Base-by-base conservation (phyloP, 257 asterid genomes). In the Gardenia jasminoides region DNA sequence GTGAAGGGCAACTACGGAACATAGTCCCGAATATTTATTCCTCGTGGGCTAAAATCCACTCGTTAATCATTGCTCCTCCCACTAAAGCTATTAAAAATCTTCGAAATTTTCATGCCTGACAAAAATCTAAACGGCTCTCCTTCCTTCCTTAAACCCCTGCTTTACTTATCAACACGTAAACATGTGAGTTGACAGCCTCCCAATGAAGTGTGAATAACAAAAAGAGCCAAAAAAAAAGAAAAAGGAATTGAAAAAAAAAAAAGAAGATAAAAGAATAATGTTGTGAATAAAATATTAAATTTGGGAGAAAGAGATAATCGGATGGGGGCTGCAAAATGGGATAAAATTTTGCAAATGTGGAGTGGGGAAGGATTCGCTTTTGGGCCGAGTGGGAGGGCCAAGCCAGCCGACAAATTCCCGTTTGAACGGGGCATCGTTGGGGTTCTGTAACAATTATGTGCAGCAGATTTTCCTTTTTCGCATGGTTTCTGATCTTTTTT, bases 1-100 rank as follows among this genome's bases (percentile, higher is more conserved):
- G 69, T 85, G 88, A 77, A 83, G 78, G 87, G 88, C 91, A 85
- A 81, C 79, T 74, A 74, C 71, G 86, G 87, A 80, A 80, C 87
- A 83, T 26, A 75, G 22, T 72, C 82, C 84, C 84, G 79, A 83
- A 67, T 47, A 58, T 74, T 75, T 54, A 66, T 67, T 76, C 80
- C 82, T 83, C 84, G 58, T 76, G 78, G 70, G 41, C 82, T 66
- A 74, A 67, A 76, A 83, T 74, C 64, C 77, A n/a, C 28, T 75
- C 65, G 48, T 58, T 72, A 83, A 83, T 83, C 84, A 83, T 83
- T 83, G 74, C 75, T 30, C 71, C 78, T 59, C 77, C 87, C 81
- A 75, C 81, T 36, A 72, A 56, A 16, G 28, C 16, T 20, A n/a
- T n/a, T 30, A 61, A 70, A 59, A 70, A 39, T 71, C 75, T 75